Evolutionary conservation across 1,284 basidiomycete species (phyloP), one percentile per base, ranked within the genome.

Genomic region (Cystobasidiaceae sp.): DNA sequence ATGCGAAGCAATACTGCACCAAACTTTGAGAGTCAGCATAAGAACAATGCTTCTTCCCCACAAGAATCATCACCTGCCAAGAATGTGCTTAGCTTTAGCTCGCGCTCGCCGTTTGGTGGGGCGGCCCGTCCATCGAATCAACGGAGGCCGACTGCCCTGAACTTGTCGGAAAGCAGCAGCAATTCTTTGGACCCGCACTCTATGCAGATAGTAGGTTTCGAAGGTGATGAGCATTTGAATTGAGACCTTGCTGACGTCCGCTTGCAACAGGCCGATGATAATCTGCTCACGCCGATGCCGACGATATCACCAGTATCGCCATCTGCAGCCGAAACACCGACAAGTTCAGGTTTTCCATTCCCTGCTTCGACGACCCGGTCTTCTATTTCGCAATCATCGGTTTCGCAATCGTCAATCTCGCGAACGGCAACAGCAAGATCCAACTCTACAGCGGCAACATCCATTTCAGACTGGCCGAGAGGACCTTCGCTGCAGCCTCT

Each of bases 401-500:
- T 13, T 32, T 19, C 13, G 23, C 48, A 5, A 51, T 17, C 28
- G 17, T 52, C 21, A 15, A 32, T 25, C 25, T 27, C 41, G 13
- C 43, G 27, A 19, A n/a, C 43, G 19, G 41, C 56, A 27, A 43
- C 23, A 9, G 27, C 37, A 15, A 34, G 13, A 17, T 37, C 34
- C 45, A 34, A 28, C 33, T 62, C 51, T 1, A 51, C 55, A 1
- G 30, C 34, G 7, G 43, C 32, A 3, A 37, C 59, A 41, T 52
- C 48, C 3, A 17, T 48, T 13, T 11, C 43, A 6, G 39, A 46
- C 21, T 67, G 65, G 67, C 64, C 64, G 17, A 39, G 23, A 43
- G 72, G 68, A 8, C 79, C 82, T 19, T 75, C 81, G 48, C 76
- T 90, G 4, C 81, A 79, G 39, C 84, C 87, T 1, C 79, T 93